Conservation (phyloP, 208 protist species). For the Acanthamoeba lenticulata region DNA sequence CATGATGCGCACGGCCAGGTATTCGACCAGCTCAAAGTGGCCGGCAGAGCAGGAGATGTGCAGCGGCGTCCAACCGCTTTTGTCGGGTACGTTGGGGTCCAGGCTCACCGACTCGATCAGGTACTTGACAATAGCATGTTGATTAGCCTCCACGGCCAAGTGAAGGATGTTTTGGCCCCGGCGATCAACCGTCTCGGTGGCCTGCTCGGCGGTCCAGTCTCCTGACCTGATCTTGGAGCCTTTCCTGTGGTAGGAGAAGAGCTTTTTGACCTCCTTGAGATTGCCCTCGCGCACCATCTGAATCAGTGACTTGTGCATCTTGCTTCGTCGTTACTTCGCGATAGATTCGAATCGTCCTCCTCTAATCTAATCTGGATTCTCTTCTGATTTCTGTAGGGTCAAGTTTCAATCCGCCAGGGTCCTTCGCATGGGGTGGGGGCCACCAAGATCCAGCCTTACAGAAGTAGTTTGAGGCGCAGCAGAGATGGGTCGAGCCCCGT, state of each 20-base stretch:
- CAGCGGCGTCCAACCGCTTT: conserved; percentile 38
- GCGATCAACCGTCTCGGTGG: background rate
- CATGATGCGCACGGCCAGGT: background rate
- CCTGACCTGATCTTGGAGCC: background rate
- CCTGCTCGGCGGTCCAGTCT: background rate
- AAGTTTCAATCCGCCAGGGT: too few relatives aligned
- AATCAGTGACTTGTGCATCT: background rate
- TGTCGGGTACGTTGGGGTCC: background rate
- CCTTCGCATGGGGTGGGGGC: too few relatives aligned
- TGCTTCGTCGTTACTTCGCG: background rate
- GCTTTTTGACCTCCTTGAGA: conserved; percentile 41
- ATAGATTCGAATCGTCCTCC: background rate
- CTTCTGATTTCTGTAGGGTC: too few relatives aligned
- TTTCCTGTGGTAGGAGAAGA: background rate
- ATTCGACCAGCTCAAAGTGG: background rate
- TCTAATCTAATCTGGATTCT: too few relatives aligned
- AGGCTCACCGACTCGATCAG: background rate
- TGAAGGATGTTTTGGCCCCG: conserved; percentile 15
- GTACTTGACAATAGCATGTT: background rate
- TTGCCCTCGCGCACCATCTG: conserved; percentile 40
- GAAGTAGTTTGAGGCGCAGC: too few relatives aligned
- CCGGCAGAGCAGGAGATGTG: conserved; percentile 29
- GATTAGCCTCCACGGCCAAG: background rate
- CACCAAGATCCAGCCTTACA: too few relatives aligned
- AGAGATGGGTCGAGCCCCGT: background rate